Evolutionary conservation across 805 yeast genomes (phyloP).

Genomic region (Lachancea waltii): DNA sequence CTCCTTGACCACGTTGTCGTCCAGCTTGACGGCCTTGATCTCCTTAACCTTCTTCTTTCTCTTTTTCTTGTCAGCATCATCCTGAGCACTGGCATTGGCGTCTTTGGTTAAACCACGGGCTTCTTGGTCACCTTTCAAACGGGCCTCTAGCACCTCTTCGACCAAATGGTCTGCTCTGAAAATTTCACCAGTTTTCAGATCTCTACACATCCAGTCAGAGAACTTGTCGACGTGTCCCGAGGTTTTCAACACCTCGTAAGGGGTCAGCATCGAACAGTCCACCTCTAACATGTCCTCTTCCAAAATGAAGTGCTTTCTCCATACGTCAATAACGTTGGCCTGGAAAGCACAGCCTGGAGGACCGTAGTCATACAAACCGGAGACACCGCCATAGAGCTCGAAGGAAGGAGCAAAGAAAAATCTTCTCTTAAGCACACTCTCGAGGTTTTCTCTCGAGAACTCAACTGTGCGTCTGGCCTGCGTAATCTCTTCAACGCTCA

Average conservation of each 20-base stretch:
- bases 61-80: conserved; percentile 80
- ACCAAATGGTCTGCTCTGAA: conserved; percentile 98
- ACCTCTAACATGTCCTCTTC: conserved; percentile 99
- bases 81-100: conserved; percentile 53
- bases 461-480: conserved; percentile 30
- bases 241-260: conserved; percentile 94
- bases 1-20: conserved; percentile 70
- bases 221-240: conserved; percentile 99
- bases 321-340: conserved; percentile 86
- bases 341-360: conserved; percentile 99
- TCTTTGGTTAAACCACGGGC: conserved; percentile 74
- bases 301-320: conserved; percentile 96
- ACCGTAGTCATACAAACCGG: conserved; percentile 97
- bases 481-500: conserved; percentile 31
- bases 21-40: conserved; percentile 80
- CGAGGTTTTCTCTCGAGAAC: conserved; percentile 82
- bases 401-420: conserved; percentile 97
- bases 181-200: conserved; percentile 91
- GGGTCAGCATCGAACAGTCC: conserved; percentile 96
- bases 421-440: conserved; percentile 86
- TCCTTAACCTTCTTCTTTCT: conserved; percentile 95
- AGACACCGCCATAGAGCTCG: conserved; percentile 96
- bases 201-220: conserved; percentile 99
- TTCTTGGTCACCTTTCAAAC: conserved; percentile 94
- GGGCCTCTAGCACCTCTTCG: conserved; percentile 93